These are phyloP conservation scores for Haplosporangium sp. DNA, from an alignment of 371 early-diverging fungal genomes.

Conservation along the genomic window DNA sequence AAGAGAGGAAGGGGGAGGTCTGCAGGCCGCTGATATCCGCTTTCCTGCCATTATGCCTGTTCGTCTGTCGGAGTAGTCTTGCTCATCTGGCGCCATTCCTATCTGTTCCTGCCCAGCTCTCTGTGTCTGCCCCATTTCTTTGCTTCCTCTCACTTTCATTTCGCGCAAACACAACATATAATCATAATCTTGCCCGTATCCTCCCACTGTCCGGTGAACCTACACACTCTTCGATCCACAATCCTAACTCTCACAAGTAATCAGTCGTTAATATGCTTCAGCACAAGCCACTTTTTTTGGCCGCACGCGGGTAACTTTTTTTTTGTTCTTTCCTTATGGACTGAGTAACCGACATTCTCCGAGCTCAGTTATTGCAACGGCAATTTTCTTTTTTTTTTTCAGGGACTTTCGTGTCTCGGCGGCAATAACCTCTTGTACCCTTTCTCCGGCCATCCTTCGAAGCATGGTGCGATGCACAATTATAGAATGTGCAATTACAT, in stretches of 20 bases:
- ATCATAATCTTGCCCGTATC: not conserved
- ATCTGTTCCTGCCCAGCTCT: constrained; percentile 1
- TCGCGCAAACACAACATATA: not conserved
- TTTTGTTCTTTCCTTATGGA: not conserved
- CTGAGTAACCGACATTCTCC: constrained; percentile 13
- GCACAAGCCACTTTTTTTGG: not conserved
- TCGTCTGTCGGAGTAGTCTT: not conserved
- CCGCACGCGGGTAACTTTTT: constrained; percentile 10
- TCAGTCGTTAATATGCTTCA: not conserved
- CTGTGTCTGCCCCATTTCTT: constrained; percentile 1
- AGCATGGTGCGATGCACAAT: too few relatives aligned
- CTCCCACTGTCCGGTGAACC: constrained; percentile 13
- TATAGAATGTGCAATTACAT: too few relatives aligned
- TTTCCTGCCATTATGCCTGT: too few relatives aligned
- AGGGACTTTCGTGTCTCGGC: too few relatives aligned
- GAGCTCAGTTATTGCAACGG: not conserved
- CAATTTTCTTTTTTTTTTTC: not conserved
- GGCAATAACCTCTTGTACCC: too few relatives aligned
- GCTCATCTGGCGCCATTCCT: constrained; percentile 1
- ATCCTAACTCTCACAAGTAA: not conserved
- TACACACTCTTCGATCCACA: not conserved
- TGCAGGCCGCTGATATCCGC: not conserved
- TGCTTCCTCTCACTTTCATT: not conserved
- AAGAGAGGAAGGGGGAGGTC: too few relatives aligned
- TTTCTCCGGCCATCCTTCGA: too few relatives aligned